Evolutionary conservation across 2,329 filamentous ascomycete genomes (phyloP).

Genomic region (Penicillium sp.): DNA sequence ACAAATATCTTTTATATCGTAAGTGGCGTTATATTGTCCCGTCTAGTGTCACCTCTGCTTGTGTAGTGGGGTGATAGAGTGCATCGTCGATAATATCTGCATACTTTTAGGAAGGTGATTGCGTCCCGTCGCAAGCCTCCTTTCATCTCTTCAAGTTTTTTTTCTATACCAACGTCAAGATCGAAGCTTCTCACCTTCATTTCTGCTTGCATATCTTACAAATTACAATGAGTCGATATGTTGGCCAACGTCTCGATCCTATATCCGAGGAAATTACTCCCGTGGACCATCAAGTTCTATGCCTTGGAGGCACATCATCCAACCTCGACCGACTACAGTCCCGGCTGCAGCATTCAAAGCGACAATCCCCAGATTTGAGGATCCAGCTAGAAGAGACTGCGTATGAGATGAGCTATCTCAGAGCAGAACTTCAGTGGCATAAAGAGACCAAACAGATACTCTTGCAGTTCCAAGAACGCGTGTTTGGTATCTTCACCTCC

Average conservation of each 20-base stretch:
- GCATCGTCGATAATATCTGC: background rate
- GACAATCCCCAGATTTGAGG: background rate
- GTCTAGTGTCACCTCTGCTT: background rate
- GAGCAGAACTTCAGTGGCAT: slow-evolving; percentile 18
- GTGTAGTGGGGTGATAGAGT: background rate
- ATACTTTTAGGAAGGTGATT: background rate
- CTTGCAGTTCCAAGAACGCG: slow-evolving; percentile 11
- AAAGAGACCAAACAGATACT: slow-evolving; percentile 21
- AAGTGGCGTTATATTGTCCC: background rate
- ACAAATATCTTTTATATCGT: too few relatives aligned
- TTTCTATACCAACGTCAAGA: background rate
- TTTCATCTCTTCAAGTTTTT: background rate
- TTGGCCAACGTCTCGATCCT: slow-evolving; percentile 3
- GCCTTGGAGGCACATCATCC: slow-evolving; percentile 12
- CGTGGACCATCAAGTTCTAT: slow-evolving; percentile 12
- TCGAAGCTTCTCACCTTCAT: background rate
- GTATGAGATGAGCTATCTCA: slow-evolving; percentile 19
- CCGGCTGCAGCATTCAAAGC: slow-evolving; percentile 7
- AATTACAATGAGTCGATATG: too few relatives aligned
- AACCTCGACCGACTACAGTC: slow-evolving; percentile 19
- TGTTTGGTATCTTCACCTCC: slow-evolving; percentile 8
- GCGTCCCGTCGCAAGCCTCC: background rate
- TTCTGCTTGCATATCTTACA: background rate
- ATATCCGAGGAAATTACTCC: slow-evolving; percentile 19
- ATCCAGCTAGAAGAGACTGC: slow-evolving; percentile 9